phyloP scores from a whole-genome alignment of 768 basidiomycete genomes.

The Mycena albidolilacea region DNA sequence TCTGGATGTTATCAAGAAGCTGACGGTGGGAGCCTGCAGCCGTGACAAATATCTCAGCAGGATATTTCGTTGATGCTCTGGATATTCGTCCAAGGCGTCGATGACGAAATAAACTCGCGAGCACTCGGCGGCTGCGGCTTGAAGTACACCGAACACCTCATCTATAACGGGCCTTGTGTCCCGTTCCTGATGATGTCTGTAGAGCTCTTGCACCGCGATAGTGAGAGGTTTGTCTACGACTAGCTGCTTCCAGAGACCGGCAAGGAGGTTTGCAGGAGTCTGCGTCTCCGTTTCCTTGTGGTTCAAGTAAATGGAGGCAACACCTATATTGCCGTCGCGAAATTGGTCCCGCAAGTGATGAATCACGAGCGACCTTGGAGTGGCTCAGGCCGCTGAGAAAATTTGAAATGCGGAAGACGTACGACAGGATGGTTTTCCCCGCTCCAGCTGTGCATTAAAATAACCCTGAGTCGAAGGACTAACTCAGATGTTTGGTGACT shows the following conservation, averaged over 20 bases:
- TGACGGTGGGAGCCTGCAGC: neutral
- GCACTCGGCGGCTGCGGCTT: neutral
- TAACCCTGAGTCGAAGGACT: neutral
- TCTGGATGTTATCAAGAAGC: neutral
- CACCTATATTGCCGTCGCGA: conserved; percentile 6
- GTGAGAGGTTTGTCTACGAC: neutral
- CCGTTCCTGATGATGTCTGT: neutral
- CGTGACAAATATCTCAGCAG: neutral
- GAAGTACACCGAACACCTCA: neutral
- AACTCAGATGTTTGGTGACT: neutral
- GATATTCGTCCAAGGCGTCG: conserved; percentile 7
- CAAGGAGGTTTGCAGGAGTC: conserved; percentile 6
- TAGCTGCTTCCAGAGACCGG: neutral
- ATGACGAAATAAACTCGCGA: neutral
- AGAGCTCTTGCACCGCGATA: neutral
- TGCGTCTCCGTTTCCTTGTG: conserved; percentile 7
- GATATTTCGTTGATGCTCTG: neutral
- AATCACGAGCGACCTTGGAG: conserved; percentile 1
- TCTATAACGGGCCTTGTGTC: neutral
- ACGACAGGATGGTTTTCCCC: conserved; percentile 9
- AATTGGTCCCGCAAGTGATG: neutral
- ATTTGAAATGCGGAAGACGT: neutral
- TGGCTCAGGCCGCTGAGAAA: neutral
- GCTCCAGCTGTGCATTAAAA: conserved; percentile 8
- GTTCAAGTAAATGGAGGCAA: conserved; percentile 6